Conservation (phyloP, 1,139 yeast genomes). For the Yamadazyma epiphylla region DNA sequence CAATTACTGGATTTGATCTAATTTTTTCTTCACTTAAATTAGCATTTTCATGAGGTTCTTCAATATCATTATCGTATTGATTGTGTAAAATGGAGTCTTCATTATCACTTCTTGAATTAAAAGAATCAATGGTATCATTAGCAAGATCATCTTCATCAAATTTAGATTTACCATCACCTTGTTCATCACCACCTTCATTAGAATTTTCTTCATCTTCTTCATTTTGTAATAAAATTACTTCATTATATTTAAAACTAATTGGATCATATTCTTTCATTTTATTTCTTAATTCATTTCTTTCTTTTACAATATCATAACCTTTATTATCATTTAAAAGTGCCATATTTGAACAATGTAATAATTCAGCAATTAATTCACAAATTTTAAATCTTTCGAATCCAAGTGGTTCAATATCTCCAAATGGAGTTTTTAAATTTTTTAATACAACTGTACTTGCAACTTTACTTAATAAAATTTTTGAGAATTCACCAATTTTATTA, state of each 20-base stretch:
- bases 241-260: constrained; percentile 46
- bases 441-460: constrained; percentile 19
- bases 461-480: constrained; percentile 26
- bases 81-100: constrained; percentile 20
- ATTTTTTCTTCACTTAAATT: constrained; percentile 55
- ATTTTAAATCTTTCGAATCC: constrained; percentile 95
- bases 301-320: constrained; percentile 74
- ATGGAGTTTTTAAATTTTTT: constrained; percentile 49
- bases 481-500: constrained; percentile 66
- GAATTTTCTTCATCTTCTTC: constrained; percentile 8
- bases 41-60: constrained; percentile 50
- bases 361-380: constrained; percentile 91
- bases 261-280: constrained; percentile 46
- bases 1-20: constrained; percentile 75
- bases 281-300: constrained; percentile 67
- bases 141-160: constrained; percentile 20
- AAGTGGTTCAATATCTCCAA: constrained; percentile 68
- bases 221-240: constrained; percentile 36
- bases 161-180: constrained; percentile 2
- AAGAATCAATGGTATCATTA: constrained; percentile 45
- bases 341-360: constrained; percentile 96
- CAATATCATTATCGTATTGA: constrained; percentile 30
- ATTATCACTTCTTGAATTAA: constrained; percentile 25
- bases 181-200: constrained; percentile 11
- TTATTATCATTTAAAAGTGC: constrained; percentile 80